Percentiles rank a stretch among this genome's conserved stretches.
phyloP scores from a whole-genome alignment of 371 early-diverging fungal species.

The Saksenaea vasiformis region DNA sequence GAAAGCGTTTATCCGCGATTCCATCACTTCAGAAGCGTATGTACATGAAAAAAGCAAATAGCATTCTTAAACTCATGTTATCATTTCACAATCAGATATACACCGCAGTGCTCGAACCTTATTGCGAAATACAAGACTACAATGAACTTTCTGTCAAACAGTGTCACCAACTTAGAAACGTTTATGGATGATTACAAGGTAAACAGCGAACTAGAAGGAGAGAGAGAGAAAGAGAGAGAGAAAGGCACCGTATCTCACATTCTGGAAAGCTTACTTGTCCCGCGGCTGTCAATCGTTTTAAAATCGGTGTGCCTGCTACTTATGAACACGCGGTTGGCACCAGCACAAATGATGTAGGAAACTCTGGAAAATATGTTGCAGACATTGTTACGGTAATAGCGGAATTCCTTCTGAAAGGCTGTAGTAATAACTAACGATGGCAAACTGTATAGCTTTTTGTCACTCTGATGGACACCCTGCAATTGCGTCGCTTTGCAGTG shows the following conservation, averaged over 20 bases:
- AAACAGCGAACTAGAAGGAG: too few species aligned
- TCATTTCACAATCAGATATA: conserved; percentile 64
- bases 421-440: neutral
- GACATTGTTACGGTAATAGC: conserved; percentile 74
- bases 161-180: conserved; percentile 68
- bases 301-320: conserved; percentile 89
- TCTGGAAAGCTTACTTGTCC: conserved; percentile 68
- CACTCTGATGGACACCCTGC: conserved; percentile 90
- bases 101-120: conserved; percentile 85
- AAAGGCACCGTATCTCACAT: neutral
- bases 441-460: conserved; percentile 73
- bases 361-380: conserved; percentile 80
- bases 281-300: conserved; percentile 78
- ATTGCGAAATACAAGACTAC: conserved; percentile 94
- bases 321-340: conserved; percentile 80
- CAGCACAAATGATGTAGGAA: conserved; percentile 43
- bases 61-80: neutral
- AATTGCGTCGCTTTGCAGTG: conserved; percentile 83
- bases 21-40: conserved; percentile 80
- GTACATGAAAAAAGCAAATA: conserved; percentile 9
- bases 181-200: conserved; percentile 88
- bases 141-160: conserved; percentile 72
- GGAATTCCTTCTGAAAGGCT: neutral
- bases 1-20: conserved; percentile 90
- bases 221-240: conserved; percentile 2